Base-by-base conservation (phyloP, 2,329 filamentous ascomycete genomes). In the Sphaerulina musiva region DNA sequence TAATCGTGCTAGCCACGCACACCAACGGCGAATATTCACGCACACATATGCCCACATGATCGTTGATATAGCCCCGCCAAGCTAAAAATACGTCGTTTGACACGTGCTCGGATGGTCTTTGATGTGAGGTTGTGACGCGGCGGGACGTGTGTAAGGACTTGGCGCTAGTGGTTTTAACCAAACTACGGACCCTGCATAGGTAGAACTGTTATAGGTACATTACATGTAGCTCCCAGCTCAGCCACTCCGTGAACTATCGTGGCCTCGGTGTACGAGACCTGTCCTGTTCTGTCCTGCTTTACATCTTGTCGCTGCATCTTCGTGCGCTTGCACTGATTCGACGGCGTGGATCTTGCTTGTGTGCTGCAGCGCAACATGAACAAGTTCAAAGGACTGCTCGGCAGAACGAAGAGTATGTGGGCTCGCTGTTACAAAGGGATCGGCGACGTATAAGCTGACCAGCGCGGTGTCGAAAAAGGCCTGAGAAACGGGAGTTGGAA, bases 301-400 rank as follows among this genome's bases (percentile, higher is more conserved):
- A 26, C 43, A 51, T 31, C 34, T 45, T 6, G 14, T 40, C 38
- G 41, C 39, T 32, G 47, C 39, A 49, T 26, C 10, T 36, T 32
- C 38, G 23, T 43, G 14, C 29, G 26, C 31, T 7, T 32, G 46
- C 41, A 20, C 31, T 14, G 36, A 6, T 40, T 43, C 32, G 41
- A 40, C 36, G 11, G 29, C 48, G 36, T 45, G 48, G 40, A 38
- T 29, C 29, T 23, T 51, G 41, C 17, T 8, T 36, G 12, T 14
- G n/a, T 6, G 26, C 31, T 44, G 17, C 40, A 45, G 48, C 40
- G 20, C 43, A 43, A 17, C 34, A 53, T 53, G 50, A 53, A 53
- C 50, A 53, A 53, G 50, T 53, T 53, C 40, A 55, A 55, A 51
- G 53, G 53, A 26, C 43, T 55, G 11, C 42, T 55, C 26, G 48